phyloP scores from a whole-genome alignment of 129 eudicot species.

The Cynara cardunculus region DNA sequence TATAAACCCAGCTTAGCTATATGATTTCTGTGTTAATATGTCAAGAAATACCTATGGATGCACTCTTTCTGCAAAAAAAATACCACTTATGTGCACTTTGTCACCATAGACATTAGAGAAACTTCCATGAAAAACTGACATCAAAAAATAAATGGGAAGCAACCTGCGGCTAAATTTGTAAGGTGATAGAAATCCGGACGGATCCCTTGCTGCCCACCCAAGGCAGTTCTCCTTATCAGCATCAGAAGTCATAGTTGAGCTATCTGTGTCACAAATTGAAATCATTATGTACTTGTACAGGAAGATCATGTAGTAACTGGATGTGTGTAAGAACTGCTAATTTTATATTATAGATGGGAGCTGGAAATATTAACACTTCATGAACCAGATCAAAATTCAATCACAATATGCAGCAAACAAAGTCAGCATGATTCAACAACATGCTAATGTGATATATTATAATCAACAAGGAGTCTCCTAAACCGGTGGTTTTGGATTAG shows the following conservation, averaged over 20 bases:
- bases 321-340: not conserved
- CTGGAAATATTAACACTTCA: not conserved
- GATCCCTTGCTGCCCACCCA: slow-evolving; percentile 90
- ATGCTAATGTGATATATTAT: too few species aligned
- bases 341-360: not conserved
- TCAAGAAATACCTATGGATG: not conserved
- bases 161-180: slow-evolving; percentile 81
- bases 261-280: slow-evolving; percentile 18
- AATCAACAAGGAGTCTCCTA: too few species aligned
- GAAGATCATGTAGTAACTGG: not conserved
- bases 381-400: not conserved
- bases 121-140: not conserved
- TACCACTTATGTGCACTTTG: not conserved
- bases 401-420: too few species aligned
- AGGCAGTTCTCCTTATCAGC: slow-evolving; percentile 54
- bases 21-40: not conserved
- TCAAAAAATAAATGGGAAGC: not conserved
- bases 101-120: not conserved
- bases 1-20: too few species aligned
- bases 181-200: slow-evolving; percentile 83
- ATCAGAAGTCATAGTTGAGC: slow-evolving; percentile 35
- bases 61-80: not conserved
- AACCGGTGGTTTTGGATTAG: too few species aligned
- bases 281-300: not conserved
- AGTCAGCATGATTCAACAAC: not conserved